Conservation (phyloP, 495 filamentous ascomycete genomes). For the Hyaloscypha finlandica region DNA sequence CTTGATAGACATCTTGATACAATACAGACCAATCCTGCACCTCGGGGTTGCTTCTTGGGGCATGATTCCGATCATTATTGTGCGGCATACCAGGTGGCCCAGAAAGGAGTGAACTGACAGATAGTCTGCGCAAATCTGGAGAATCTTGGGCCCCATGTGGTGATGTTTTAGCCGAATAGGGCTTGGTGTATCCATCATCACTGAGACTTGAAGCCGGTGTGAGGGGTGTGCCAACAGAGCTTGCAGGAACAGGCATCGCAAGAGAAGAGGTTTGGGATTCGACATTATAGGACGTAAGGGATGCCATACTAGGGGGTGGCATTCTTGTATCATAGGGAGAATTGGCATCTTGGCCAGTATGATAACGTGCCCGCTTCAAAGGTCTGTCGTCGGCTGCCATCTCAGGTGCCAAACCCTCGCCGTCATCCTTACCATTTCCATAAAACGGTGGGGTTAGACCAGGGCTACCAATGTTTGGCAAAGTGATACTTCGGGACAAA, state of each 20-base stretch:
- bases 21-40: conserved; percentile 30
- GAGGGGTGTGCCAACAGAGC: conserved; percentile 24
- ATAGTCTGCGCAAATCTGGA: conserved; percentile 40
- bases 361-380: conserved; percentile 21
- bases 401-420: background rate
- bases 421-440: background rate
- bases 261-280: conserved; percentile 4
- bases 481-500: conserved; percentile 13
- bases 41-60: conserved; percentile 18
- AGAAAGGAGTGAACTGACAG: conserved; percentile 46
- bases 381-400: conserved; percentile 11
- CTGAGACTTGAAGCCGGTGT: conserved; percentile 34
- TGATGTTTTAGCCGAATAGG: conserved; percentile 19
- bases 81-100: conserved; percentile 30
- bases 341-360: conserved; percentile 9
- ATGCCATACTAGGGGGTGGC: conserved; percentile 24
- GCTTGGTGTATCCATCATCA: conserved; percentile 23
- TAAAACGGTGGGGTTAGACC: background rate
- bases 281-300: conserved; percentile 4
- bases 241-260: conserved; percentile 1
- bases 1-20: conserved; percentile 34
- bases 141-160: conserved; percentile 30
- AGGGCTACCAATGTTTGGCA: conserved; percentile 5
- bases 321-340: conserved; percentile 19
- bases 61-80: conserved; percentile 4